Evolutionary conservation across 225 moss, liverwort and hornwort species (phyloP).

Genomic region (Marchantia paleacea): DNA sequence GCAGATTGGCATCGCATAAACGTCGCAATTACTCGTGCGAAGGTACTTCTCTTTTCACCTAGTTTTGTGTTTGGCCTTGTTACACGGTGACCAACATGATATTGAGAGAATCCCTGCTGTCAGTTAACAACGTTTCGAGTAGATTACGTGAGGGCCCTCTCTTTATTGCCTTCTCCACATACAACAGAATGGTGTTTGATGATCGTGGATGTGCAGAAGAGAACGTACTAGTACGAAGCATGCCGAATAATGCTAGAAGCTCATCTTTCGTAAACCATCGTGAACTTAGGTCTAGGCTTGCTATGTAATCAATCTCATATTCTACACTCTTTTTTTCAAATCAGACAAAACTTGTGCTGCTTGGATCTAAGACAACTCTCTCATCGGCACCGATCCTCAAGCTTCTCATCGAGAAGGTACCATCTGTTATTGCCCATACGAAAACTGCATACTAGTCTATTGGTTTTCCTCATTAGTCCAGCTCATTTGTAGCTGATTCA

Average conservation of each 20-base stretch:
- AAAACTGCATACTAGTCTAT: not conserved
- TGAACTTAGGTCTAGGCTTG: not conserved
- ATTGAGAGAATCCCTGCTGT: too few species aligned
- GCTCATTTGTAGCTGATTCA: not conserved
- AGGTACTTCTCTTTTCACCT: slow-evolving; percentile 27
- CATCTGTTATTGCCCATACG: not conserved
- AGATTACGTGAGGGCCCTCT: too few species aligned
- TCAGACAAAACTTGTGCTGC: slow-evolving; percentile 52
- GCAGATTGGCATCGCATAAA: slow-evolving; percentile 58
- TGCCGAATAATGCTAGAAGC: too few species aligned
- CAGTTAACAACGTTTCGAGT: too few species aligned
- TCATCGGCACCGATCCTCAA: slow-evolving; percentile 48
- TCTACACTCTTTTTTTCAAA: not conserved
- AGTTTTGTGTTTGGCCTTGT: too few species aligned
- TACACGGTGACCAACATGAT: too few species aligned
- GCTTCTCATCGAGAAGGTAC: slow-evolving; percentile 46
- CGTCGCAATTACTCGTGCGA: slow-evolving; percentile 54
- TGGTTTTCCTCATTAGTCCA: not conserved
- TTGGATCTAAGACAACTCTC: slow-evolving; percentile 46
- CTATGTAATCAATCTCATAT: not conserved
- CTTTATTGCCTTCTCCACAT: too few species aligned
- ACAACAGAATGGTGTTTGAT: too few species aligned
- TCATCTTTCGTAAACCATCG: too few species aligned
- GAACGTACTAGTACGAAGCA: not conserved
- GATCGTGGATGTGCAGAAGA: too few species aligned